Evolutionary conservation across 129 eudicot genomes (phyloP).

Genomic region (Artemisia annua): DNA sequence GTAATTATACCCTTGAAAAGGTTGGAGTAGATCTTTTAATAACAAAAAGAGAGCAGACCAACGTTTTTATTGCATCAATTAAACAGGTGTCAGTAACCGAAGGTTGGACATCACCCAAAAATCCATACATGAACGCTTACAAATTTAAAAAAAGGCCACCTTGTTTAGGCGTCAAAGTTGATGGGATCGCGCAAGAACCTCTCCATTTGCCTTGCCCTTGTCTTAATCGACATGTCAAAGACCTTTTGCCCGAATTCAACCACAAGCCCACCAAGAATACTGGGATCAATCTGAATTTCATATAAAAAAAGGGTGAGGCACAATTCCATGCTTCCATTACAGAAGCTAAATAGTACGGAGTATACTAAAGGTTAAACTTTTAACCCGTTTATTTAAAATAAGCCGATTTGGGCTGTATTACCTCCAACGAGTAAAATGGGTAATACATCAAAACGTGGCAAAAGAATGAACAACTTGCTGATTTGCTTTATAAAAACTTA

Average conservation of each 20-base stretch:
- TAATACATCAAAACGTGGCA: not conserved
- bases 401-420: not conserved
- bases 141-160: constrained; percentile 1
- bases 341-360: not conserved
- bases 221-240: constrained; percentile 84
- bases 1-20: not conserved
- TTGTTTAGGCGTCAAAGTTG: constrained; percentile 42
- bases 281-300: constrained; percentile 65
- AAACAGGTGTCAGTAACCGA: constrained; percentile 25
- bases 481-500: no score
- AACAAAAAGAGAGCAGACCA: not conserved
- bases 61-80: constrained; percentile 20
- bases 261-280: constrained; percentile 90
- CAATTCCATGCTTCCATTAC: not conserved
- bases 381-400: not conserved
- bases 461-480: not conserved
- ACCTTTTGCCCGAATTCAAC: constrained; percentile 84
- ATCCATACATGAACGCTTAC: constrained; percentile 4
- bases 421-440: not conserved
- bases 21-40: not conserved
- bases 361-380: not conserved
- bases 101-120: constrained; percentile 2
- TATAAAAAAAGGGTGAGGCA: not conserved
- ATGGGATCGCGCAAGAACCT: constrained; percentile 80
- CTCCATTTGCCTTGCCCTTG: constrained; percentile 92